Conservation (phyloP, 345 rosid species). For the Angophora floribunda region DNA sequence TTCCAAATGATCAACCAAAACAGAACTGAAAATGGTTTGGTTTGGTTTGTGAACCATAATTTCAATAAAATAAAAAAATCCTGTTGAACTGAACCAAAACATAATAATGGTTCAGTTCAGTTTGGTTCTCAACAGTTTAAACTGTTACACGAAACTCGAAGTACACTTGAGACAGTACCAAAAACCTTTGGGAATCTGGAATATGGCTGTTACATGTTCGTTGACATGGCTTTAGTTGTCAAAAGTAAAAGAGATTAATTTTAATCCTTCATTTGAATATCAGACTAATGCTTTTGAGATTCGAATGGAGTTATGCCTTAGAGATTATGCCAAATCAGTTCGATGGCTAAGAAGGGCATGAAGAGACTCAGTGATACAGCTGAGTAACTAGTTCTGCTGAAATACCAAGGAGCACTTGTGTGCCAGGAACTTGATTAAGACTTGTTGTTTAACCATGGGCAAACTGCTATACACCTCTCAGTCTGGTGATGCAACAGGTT, state of each 20-base stretch:
- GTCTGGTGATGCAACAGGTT: neutral
- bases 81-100: neutral
- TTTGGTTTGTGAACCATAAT: neutral
- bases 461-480: neutral
- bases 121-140: neutral
- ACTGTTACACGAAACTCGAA: neutral
- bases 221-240: neutral
- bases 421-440: neutral
- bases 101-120: neutral
- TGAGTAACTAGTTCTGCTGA: neutral
- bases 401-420: neutral
- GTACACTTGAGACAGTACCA: neutral
- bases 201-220: neutral
- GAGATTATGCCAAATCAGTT: neutral
- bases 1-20: neutral
- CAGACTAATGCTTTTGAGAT: neutral
- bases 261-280: neutral
- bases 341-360: neutral
- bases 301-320: neutral
- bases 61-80: neutral
- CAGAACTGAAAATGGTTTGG: neutral
- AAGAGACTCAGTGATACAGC: neutral
- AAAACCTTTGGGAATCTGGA: neutral
- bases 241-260: neutral
- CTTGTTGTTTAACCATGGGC: neutral